A percentile compares a stretch with the other conserved stretches of the same genome.
phyloP scores from a whole-genome alignment of 2,329 filamentous ascomycete species.

The Ceratocystis lukuohia region DNA sequence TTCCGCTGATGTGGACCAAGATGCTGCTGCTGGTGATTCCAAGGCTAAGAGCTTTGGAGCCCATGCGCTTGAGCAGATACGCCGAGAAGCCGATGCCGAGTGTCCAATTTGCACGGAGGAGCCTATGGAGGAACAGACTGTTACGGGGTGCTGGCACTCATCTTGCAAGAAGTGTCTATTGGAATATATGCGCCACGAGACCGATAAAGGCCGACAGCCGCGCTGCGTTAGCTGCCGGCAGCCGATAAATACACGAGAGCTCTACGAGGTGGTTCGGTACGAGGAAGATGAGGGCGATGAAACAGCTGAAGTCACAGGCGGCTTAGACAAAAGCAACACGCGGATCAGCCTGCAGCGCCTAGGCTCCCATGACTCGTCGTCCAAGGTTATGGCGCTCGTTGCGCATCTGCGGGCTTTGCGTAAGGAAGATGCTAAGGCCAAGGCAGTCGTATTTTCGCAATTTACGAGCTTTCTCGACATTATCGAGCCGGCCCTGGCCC shows the following conservation, averaged over 20 bases:
- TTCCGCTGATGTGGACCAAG: slow-evolving; percentile 51
- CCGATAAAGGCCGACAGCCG: slow-evolving; percentile 58
- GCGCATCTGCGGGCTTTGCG: slow-evolving; percentile 58
- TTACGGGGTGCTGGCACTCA: slow-evolving; percentile 95
- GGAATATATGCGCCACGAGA: slow-evolving; percentile 78
- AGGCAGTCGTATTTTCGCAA: slow-evolving; percentile 90
- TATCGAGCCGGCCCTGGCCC: slow-evolving; percentile 65
- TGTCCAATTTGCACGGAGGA: slow-evolving; percentile 93
- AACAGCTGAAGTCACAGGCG: not conserved
- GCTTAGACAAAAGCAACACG: slow-evolving; percentile 27
- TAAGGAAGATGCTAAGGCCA: slow-evolving; percentile 52
- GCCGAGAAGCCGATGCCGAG: slow-evolving; percentile 75
- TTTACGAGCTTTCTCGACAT: slow-evolving; percentile 93
- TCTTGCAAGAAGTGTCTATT: slow-evolving; percentile 90
- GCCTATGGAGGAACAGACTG: slow-evolving; percentile 85
- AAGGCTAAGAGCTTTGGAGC: slow-evolving; percentile 52
- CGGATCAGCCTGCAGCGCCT: slow-evolving; percentile 47
- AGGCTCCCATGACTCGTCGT: slow-evolving; percentile 57
- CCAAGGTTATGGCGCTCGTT: slow-evolving; percentile 75
- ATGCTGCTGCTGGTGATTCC: slow-evolving; percentile 33
- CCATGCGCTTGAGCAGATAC: slow-evolving; percentile 79
- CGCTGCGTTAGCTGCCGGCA: slow-evolving; percentile 87
- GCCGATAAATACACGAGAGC: slow-evolving; percentile 63
- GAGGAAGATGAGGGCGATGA: slow-evolving; percentile 36
- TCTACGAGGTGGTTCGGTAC: slow-evolving; percentile 84